Conservation (phyloP, 2,329 filamentous ascomycete genomes). For the Trichoderma sp. region DNA sequence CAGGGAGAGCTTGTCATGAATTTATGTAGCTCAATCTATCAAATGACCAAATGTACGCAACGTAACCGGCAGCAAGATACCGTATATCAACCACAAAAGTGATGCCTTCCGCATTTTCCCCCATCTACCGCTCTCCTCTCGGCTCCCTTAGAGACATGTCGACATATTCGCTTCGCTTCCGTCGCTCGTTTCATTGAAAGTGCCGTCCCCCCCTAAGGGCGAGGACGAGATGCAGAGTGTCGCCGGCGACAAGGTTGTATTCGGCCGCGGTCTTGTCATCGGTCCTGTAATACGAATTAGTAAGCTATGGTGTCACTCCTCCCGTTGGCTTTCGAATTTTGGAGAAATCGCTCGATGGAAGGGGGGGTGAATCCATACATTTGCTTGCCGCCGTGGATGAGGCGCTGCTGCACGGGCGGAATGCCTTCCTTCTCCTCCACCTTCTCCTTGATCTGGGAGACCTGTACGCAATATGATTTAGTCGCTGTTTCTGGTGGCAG, state of each 20-base stretch:
- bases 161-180: slow-evolving; percentile 13
- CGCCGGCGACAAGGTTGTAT: slow-evolving; percentile 86
- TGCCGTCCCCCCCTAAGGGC: slow-evolving; percentile 76
- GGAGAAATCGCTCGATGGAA: not conserved
- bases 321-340: not conserved
- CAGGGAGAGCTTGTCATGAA: not conserved
- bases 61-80: not conserved
- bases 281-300: slow-evolving; percentile 55
- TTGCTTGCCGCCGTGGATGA: slow-evolving; percentile 97
- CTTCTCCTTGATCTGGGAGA: slow-evolving; percentile 95
- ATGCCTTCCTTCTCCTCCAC: slow-evolving; percentile 99
- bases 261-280: slow-evolving; percentile 93
- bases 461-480: slow-evolving; percentile 47
- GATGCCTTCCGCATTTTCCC: not conserved
- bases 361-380: slow-evolving; percentile 60
- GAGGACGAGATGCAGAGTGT: slow-evolving; percentile 91
- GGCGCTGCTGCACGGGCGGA: slow-evolving; percentile 89
- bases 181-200: slow-evolving; percentile 18
- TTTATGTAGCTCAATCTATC: slow-evolving; percentile 10
- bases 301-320: not conserved
- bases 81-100: not conserved
- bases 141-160: slow-evolving; percentile 5
- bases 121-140: not conserved
- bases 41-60: slow-evolving; percentile 15
- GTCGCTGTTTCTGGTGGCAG: not conserved